Percentiles rank a stretch among this genome's conserved stretches.
These are phyloP conservation scores for Pulveroboletus sp. DNA, from an alignment of 768 basidiomycete species.

Conservation along the genomic window DNA sequence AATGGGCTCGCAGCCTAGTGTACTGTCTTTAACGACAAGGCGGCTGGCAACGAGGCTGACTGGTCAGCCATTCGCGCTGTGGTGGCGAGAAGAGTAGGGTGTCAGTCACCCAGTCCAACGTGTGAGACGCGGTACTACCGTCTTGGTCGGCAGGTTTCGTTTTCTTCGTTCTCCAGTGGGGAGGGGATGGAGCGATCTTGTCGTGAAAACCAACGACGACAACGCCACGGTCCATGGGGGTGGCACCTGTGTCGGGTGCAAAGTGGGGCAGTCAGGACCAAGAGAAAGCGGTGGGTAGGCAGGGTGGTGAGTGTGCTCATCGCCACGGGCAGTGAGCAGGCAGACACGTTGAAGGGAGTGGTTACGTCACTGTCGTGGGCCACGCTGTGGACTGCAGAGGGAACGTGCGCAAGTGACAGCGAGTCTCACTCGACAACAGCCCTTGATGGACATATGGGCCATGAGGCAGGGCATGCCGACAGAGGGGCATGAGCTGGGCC, in stretches of 20 bases:
- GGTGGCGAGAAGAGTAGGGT: not conserved
- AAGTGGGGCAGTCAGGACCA: too few relatives aligned
- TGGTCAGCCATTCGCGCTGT: not conserved
- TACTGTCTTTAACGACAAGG: slow-evolving; percentile 2
- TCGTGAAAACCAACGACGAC: too few relatives aligned
- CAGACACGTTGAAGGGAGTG: not conserved
- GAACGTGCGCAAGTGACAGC: slow-evolving; percentile 9
- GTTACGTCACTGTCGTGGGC: slow-evolving; percentile 18
- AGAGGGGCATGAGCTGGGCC: slow-evolving; percentile 4
- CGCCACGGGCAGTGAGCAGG: slow-evolving; percentile 19
- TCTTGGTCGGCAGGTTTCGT: too few relatives aligned
- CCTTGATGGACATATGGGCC: slow-evolving; percentile 8
- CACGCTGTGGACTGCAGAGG: not conserved
- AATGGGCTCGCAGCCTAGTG: not conserved
- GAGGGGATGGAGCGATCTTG: too few relatives aligned
- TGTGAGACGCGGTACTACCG: not conserved
- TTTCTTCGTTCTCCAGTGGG: too few relatives aligned
- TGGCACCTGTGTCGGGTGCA: too few relatives aligned
- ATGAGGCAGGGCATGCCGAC: slow-evolving; percentile 9
- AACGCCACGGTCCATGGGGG: too few relatives aligned
- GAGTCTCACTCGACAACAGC: slow-evolving; percentile 1
- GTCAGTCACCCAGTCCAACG: not conserved
- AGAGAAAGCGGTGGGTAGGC: not conserved
- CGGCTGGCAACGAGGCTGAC: slow-evolving; percentile 13
- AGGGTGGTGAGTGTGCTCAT: slow-evolving; percentile 11